Base-by-base conservation (phyloP, 2,329 filamentous ascomycete species). In the Pseudogymnoascus sp. region DNA sequence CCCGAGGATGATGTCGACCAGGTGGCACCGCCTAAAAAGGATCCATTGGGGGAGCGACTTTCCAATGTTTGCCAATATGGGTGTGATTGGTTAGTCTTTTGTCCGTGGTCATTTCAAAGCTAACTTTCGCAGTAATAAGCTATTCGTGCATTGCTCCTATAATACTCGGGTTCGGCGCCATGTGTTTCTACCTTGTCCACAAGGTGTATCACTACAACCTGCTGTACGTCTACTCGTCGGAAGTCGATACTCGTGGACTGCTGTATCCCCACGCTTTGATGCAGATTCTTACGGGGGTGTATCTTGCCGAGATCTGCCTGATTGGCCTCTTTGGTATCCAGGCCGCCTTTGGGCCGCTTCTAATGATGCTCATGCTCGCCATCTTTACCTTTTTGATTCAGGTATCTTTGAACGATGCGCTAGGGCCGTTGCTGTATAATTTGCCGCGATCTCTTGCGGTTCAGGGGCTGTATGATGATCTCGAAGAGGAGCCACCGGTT, bases 81-180 rank as follows among this genome's bases (percentile, higher is more conserved):
- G 76, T 59, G 80, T 81, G 7, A 80, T 81, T 66, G 79, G 78
- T 81, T 73, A 67, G 79, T 75, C 12, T n/a, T n/a, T 8, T 9
- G 22, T 23, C 16, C 30, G 19, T 60, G 35, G 42, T 22, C 14
- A 14, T 61, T 25, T 36, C 33, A 25, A 23, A 59, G 60, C 58
- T 67, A 60, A 65, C 60, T 11, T 60, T 69, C 59, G 70, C 73
- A 81, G 85, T 84, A 11, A 84, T 88, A 63, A 82, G 82, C 30
- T 89, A 89, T 69, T 82, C 85, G 3, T 82, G 82, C 64, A 86
- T 89, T 65, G 84, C 85, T 5, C 86, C 86, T 3, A 73, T 88
- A n/a, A 82, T 88, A 36, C 76, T 88, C 41, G 82, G 82, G 5
- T 88, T 88, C 66, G 84, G 84, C 1, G 79, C 82, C 11, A 77